Evolutionary conservation across 1,139 yeast genomes (phyloP).

Genomic region (Saccharomyces hybrid): DNA sequence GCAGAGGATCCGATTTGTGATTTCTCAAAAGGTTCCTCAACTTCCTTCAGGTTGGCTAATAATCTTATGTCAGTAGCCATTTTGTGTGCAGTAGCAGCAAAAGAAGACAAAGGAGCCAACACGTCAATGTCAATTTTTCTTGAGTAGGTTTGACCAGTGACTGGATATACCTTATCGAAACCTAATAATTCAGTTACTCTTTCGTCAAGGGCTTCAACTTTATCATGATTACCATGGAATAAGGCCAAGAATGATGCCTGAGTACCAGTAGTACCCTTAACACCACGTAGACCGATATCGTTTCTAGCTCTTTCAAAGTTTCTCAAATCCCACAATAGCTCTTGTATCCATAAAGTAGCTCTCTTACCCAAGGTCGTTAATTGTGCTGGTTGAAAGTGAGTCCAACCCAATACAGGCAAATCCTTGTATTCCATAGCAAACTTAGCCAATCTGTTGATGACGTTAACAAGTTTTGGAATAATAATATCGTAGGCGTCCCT

Average conservation of each 20-base stretch:
- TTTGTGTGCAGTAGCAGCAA: constrained; percentile 96
- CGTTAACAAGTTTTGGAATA: constrained; percentile 92
- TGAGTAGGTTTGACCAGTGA: constrained; percentile 96
- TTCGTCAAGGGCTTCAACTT: constrained; percentile 85
- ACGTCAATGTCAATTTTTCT: constrained; percentile 96
- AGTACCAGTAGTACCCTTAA: constrained; percentile 98
- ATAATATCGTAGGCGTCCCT: constrained; percentile 91
- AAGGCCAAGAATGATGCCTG: constrained; percentile 92
- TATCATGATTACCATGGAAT: constrained; percentile 94
- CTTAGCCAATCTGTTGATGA: constrained; percentile 77
- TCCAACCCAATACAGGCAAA: constrained; percentile 96
- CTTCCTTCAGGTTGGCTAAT: constrained; percentile 91
- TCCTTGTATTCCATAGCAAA: constrained; percentile 91
- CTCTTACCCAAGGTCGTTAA: constrained; percentile 97
- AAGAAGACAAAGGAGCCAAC: constrained; percentile 83
- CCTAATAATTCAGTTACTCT: constrained; percentile 90
- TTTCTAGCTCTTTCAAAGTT: constrained; percentile 93
- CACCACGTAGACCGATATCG: constrained; percentile 95
- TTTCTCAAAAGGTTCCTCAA: constrained; percentile 97
- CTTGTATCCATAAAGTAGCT: constrained; percentile 96
- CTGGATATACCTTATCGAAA: constrained; percentile 90
- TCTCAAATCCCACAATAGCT: constrained; percentile 93
- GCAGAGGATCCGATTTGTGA: constrained; percentile 97
- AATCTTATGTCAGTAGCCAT: constrained; percentile 95
- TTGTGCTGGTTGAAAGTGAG: constrained; percentile 99